These are phyloP conservation scores for Micromonas pusilla DNA, from an alignment of 139 green algal species.

Conservation along the genomic window DNA sequence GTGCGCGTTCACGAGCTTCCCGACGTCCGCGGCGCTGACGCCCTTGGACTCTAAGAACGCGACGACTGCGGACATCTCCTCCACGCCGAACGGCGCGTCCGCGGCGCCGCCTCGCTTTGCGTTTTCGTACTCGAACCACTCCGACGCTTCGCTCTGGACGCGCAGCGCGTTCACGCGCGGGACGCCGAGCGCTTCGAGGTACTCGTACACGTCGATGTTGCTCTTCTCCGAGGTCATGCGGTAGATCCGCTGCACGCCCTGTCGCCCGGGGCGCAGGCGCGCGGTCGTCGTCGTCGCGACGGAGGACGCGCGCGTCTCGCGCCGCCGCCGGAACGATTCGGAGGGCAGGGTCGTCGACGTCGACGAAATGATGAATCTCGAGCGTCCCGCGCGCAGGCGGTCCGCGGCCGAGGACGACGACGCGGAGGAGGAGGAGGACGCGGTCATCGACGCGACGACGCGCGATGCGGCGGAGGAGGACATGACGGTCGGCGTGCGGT, in stretches of 20 bases:
- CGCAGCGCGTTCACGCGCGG: neutral
- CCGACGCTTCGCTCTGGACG: constrained; percentile 3
- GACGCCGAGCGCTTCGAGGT: constrained; percentile 16
- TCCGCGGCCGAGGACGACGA: too few relatives aligned
- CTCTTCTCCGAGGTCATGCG: constrained; percentile 6
- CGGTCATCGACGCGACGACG: too few relatives aligned
- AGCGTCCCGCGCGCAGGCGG: too few relatives aligned
- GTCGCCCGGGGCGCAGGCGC: neutral
- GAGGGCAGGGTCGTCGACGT: too few relatives aligned
- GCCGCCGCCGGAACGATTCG: too few relatives aligned
- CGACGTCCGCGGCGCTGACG: neutral
- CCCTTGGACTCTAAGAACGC: constrained; percentile 6
- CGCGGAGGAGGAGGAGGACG: too few relatives aligned
- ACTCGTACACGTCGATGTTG: constrained; percentile 12
- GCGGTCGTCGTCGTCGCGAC: neutral
- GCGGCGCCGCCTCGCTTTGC: neutral
- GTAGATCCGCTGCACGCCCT: constrained; percentile 11
- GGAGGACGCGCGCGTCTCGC: too few relatives aligned
- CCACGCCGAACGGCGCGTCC: neutral
- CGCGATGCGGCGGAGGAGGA: too few relatives aligned
- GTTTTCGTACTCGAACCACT: constrained; percentile 2
- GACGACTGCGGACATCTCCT: constrained; percentile 1
- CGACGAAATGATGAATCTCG: too few relatives aligned
- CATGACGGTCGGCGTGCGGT: too few relatives aligned
- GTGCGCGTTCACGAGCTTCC: neutral